Base-by-base conservation (phyloP, 1,284 basidiomycete species). In the Xanthoconium separans region DNA sequence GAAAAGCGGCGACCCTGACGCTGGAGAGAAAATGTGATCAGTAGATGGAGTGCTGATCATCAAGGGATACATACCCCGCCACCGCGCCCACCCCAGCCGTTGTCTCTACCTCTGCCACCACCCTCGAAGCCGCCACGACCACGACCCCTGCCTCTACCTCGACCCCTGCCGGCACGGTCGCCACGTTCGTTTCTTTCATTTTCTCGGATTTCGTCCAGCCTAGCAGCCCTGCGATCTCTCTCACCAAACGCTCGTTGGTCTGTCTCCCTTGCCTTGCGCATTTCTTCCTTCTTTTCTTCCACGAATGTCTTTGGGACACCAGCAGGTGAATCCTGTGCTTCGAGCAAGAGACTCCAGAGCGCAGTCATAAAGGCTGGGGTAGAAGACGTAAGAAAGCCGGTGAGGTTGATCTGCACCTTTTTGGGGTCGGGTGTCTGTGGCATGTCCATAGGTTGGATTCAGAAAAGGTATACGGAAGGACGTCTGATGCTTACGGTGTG, bases 291-390 rank as follows among this genome's bases (percentile, higher is more conserved):
- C 76, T 98, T 98, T 68, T 92, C 88, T 65, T 98, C 94, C 22
- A 99, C 87, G 68, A 98, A 95, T 24, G 89, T 88, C n/a, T 84
- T 83, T 3, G 96, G 96, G 0, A 99, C 92, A 57, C 95, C 95
- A 8, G 91, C 90, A 2, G 91, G 82, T 30, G 92, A 93, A 40
- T 82, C 78, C 71, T 98, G 96, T 4, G 96, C 96, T 59, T 93
- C 92, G 6, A 99, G 73, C 8, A 99, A 77, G 9, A 98, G 78
- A 30, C 80, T 85, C 97, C 97, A 99, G 1, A 99, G 80, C 10
- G 87, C 81, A 18, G 77, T 72, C 91, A 98, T 96, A 72, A 99
- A 98, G 1, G 79, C 73, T 0, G 90, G 77, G 0, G 96, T 96
- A 55, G 87, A 78, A 56, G 82, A 82, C 1, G 85, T 87, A 55